These are phyloP conservation scores for Alternaria metachromatica DNA, from an alignment of 2,329 filamentous ascomycete genomes.

Conservation along the genomic window DNA sequence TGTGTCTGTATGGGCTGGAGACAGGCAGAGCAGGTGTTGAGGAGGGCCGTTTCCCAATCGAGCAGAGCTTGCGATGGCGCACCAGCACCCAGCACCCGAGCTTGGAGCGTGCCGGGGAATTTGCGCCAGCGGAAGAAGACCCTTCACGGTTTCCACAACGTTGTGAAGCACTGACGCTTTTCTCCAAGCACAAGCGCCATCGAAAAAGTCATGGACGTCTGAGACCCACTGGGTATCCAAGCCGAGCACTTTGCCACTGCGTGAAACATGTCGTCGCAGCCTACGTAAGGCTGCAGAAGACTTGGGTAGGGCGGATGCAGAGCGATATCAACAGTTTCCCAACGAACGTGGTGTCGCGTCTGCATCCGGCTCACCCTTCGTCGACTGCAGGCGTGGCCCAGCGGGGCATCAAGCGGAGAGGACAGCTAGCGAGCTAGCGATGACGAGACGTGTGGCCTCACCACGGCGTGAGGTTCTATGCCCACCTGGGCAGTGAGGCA, in stretches of 20 bases:
- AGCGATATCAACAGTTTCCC: slow-evolving; percentile 22
- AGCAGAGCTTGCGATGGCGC: slow-evolving; percentile 21
- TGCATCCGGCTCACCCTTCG: neutral
- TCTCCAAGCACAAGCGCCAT: neutral
- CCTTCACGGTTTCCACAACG: slow-evolving; percentile 3
- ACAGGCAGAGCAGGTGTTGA: slow-evolving; percentile 30
- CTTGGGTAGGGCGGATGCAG: slow-evolving; percentile 8
- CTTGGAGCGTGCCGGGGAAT: slow-evolving; percentile 3
- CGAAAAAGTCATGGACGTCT: slow-evolving; percentile 1
- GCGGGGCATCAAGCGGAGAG: slow-evolving; percentile 22
- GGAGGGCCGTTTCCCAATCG: slow-evolving; percentile 19
- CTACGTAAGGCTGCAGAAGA: slow-evolving; percentile 21
- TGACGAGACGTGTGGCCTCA: slow-evolving; percentile 33
- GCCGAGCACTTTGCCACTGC: slow-evolving; percentile 17
- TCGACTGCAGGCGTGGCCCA: neutral
- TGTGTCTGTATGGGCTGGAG: slow-evolving; percentile 20
- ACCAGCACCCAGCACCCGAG: neutral
- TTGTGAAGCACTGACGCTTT: slow-evolving; percentile 7
- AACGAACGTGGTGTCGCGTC: neutral
- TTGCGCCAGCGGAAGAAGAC: slow-evolving; percentile 5
- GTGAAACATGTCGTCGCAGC: neutral
- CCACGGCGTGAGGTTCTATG: slow-evolving; percentile 33
- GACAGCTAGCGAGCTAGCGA: slow-evolving; percentile 18
- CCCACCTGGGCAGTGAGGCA: slow-evolving; percentile 14
- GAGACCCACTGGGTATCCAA: neutral